phyloP scores from a whole-genome alignment of 257 asterid genomes.

The Salvia hispanica region DNA sequence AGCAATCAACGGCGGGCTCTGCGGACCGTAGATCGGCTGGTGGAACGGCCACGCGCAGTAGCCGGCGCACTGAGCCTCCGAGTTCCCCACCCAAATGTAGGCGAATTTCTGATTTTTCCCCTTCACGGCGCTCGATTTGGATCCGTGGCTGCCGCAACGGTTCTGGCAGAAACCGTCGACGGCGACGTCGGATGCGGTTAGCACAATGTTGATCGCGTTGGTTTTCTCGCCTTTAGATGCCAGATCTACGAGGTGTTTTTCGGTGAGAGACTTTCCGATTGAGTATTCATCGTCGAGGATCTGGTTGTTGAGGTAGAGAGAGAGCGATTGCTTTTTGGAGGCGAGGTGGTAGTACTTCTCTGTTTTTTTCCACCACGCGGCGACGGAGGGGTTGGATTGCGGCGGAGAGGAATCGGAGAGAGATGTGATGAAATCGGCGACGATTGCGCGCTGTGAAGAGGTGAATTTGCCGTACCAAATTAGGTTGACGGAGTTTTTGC shows the following conservation, averaged over 20 bases:
- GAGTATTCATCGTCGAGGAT: constrained; percentile 42
- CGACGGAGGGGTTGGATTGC: constrained; percentile 47
- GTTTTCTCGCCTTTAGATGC: constrained; percentile 57
- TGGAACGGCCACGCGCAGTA: no score
- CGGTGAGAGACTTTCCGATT: constrained; percentile 59
- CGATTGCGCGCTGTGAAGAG: constrained; percentile 44
- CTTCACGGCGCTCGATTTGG: constrained; percentile 26
- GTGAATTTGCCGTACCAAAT: constrained; percentile 76
- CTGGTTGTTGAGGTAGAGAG: constrained; percentile 49
- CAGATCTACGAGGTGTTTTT: constrained; percentile 47
- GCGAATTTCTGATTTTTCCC: constrained; percentile 28
- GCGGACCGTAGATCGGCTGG: constrained; percentile 60
- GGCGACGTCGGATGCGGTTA: constrained; percentile 34
- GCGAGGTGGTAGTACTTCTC: constrained; percentile 64
- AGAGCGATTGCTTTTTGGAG: constrained; percentile 42
- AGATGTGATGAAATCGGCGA: no score
- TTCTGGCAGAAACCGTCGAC: constrained; percentile 56
- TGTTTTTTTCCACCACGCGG: constrained; percentile 68
- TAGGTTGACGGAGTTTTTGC: constrained; percentile 57
- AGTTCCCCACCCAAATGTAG: no score
- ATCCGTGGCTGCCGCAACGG: constrained; percentile 68
- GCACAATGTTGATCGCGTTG: constrained; percentile 59
- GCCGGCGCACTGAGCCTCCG: no score
- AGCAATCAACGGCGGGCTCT: constrained; percentile 58
- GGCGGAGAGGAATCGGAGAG: no score